Percentiles rank a stretch among this genome's conserved stretches.
Conservation (phyloP, 805 yeast genomes). For the Candida ovalis region DNA sequence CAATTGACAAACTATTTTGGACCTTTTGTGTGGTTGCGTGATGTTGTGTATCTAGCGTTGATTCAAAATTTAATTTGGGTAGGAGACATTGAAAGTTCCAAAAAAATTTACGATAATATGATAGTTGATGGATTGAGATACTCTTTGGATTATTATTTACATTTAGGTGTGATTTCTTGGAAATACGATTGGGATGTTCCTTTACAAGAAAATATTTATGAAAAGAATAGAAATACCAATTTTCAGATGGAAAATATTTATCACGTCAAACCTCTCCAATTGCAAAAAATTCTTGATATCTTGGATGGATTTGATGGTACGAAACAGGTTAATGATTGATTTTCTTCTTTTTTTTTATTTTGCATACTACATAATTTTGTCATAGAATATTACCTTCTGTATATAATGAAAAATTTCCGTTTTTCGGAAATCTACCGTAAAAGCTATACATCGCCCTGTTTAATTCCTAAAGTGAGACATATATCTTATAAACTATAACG, state of each 20-base stretch:
- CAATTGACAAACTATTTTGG: conserved; percentile 5
- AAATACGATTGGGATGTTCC: conserved; percentile 13
- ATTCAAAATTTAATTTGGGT: conserved; percentile 16
- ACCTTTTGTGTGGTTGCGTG: conserved; percentile 2
- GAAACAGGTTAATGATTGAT: neutral
- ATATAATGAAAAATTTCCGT: neutral
- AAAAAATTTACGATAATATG: conserved; percentile 7
- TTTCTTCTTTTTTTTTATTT: no score
- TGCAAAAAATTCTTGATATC: neutral
- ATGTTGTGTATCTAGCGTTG: conserved; percentile 14
- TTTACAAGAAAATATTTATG: neutral
- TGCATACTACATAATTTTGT: no score
- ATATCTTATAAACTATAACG: no score
- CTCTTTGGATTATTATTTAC: neutral
- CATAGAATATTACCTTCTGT: neutral
- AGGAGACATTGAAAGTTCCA: conserved; percentile 18
- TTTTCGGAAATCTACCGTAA: no score
- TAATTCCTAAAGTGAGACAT: no score
- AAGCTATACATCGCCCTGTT: no score
- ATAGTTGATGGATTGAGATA: neutral
- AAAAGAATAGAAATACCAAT: neutral
- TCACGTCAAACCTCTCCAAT: neutral
- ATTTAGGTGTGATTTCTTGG: conserved; percentile 1
- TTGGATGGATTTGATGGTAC: neutral
- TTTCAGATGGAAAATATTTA: neutral